Evolutionary conservation across 2,329 filamentous ascomycete genomes (phyloP), one percentile per base, ranked within the genome.

Genomic region (Exophiala dermatitidis): DNA sequence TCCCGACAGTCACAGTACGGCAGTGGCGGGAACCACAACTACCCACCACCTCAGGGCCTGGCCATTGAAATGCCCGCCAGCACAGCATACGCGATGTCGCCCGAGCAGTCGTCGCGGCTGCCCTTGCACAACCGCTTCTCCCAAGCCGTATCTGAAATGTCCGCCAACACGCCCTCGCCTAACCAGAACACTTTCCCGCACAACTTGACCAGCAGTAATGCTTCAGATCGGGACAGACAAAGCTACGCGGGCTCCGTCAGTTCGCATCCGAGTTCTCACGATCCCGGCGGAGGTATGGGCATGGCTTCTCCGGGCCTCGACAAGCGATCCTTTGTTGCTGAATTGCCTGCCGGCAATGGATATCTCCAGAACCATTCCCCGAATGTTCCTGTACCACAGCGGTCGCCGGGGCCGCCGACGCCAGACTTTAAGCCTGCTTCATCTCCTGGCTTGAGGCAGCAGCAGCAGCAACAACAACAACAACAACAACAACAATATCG

Each of bases 1-100:
- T 33, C 36, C 30, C 37, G 55, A 52, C 55, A 56, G 43, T 50
- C 56, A 12, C 46, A 52, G 48, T 55, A 57, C 32, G 47, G 48
- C 36, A 41, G 10, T 12, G 19, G 10, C 36, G 19, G 10, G 7
- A 38, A 4, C 30, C 30, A 8, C 38, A 46, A 3, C 10, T 48
- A 3, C 19, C 53, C 45, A 12, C 47, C 52, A 29, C 38, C 51
- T 5, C 51, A 54, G 38, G 61, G 61, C 28, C 54, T 63, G 2
- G 60, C 60, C 2, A 61, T 63, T 34, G 61, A 63, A 49, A 63
- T 63, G 61, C 50, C 51, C 2, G 61, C 58, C 26, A 60, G 56
- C 40, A 58, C 38, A 6, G 3, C 54, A 5, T 54, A 59, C 30
- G 59, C 48, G 31, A 26, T 40, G n/a, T n/a, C n/a, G 28, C 37